Conservation (phyloP, 495 filamentous ascomycete genomes). For the Tuber calosporum region DNA sequence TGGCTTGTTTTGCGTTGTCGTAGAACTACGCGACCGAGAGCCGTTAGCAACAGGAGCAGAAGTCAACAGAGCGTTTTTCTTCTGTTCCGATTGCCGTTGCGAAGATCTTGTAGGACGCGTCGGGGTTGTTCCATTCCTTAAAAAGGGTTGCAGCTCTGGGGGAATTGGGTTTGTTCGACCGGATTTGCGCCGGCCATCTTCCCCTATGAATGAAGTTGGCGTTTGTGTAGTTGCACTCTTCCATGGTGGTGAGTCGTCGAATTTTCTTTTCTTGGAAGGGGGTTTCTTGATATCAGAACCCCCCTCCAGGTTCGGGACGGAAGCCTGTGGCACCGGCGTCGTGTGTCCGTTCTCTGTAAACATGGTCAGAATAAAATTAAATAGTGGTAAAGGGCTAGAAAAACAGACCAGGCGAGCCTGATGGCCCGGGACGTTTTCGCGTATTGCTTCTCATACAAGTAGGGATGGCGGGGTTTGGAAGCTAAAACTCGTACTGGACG, state of each 20-base stretch:
- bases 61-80: constrained; percentile 21
- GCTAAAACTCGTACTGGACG: constrained; percentile 39
- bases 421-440: constrained; percentile 40
- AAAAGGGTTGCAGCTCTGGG: constrained; percentile 59
- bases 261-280: constrained; percentile 58
- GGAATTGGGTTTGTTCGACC: constrained; percentile 70
- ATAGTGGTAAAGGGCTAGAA: constrained; percentile 8
- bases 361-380: constrained; percentile 18
- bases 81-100: constrained; percentile 31
- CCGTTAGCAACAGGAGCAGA: constrained; percentile 8
- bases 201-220: constrained; percentile 71
- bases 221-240: constrained; percentile 81
- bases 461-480: constrained; percentile 11
- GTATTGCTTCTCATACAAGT: constrained; percentile 40
- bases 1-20: constrained; percentile 13
- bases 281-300: constrained; percentile 45
- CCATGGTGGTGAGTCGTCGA: constrained; percentile 79
- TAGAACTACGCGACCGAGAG: constrained; percentile 32
- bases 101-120: constrained; percentile 50
- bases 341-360: constrained; percentile 25
- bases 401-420: constrained; percentile 29
- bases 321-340: constrained; percentile 20
- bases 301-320: constrained; percentile 11
- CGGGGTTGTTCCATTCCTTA: constrained; percentile 49
- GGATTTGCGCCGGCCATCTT: constrained; percentile 78